Evolutionary conservation across 371 early-diverging fungal species (phyloP), one percentile per base, ranked within the genome.

Genomic region (Mucor saturninus): DNA sequence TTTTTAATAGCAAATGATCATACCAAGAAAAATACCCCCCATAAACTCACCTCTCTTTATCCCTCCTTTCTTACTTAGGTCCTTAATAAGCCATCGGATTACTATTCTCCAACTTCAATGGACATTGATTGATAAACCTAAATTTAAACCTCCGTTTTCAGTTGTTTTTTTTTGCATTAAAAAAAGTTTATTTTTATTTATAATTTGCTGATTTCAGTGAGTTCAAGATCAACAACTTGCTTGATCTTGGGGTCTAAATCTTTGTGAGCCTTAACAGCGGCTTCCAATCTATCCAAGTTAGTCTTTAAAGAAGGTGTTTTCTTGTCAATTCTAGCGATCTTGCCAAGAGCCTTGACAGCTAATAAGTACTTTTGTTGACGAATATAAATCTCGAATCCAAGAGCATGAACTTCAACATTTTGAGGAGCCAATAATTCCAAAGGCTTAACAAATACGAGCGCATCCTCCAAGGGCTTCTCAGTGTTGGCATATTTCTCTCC

Each of bases 361-460:
- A 93, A 74, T 46, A 94, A 71, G 68, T 85, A 86, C 73, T 91
- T 93, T 62, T 86, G 82, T 85, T 91, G 93, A 55, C 92, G 85
- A 60, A 91, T 54, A 65, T 93, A 93, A 13, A 95, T 86, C 58
- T 90, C 90, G 65, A 87, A 88, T 21, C 87, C 90, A 51, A 91
- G 76, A 21, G 84, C 58, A 54, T 93, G 90, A 7, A 89, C 86
- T 60, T 90, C 86, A 14, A 83, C 71, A 13, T 71, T 67, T n/a
- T 83, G 61, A 14, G 86, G 76, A 6, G 84, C 74, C 60, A 88
- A 64, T 28, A 80, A 80, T 59, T 87, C 81, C 35, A 96, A 78
- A 6, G 88, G 89, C 68, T 86, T 81, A 54, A 94, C 73, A 58
- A 93, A 93, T 74, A 87, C 85, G 59, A 88, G 83, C 2, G 94